A percentile compares a stretch with the other conserved stretches of the same genome.
These are phyloP conservation scores for Barnettozyma sp. DNA, from an alignment of 805 yeast genomes.

Conservation along the genomic window DNA sequence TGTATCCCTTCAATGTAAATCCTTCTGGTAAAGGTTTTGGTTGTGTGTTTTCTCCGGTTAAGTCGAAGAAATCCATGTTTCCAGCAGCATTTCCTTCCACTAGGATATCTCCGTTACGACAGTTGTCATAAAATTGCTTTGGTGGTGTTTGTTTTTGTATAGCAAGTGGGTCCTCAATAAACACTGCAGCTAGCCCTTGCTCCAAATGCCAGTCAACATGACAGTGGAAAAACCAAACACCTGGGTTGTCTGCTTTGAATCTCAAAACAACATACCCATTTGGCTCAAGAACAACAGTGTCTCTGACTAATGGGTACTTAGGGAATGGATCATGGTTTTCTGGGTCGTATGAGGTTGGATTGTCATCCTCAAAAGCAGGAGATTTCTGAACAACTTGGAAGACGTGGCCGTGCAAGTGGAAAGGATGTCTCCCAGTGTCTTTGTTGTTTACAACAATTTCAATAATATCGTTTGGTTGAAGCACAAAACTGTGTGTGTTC, in stretches of 20 bases:
- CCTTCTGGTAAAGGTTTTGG: slow-evolving; percentile 60
- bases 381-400: slow-evolving; percentile 56
- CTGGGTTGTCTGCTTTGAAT: slow-evolving; percentile 82
- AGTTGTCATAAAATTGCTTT: slow-evolving; percentile 41
- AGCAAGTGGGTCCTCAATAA: slow-evolving; percentile 62
- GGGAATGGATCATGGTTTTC: slow-evolving; percentile 40
- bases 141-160: slow-evolving; percentile 39
- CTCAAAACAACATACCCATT: slow-evolving; percentile 65
- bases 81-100: slow-evolving; percentile 72
- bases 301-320: slow-evolving; percentile 58
- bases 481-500: slow-evolving; percentile 55
- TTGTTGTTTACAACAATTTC: slow-evolving; percentile 71
- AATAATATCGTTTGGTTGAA: slow-evolving; percentile 54
- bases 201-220: slow-evolving; percentile 82
- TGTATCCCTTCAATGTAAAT: slow-evolving; percentile 62
- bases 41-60: slow-evolving; percentile 56
- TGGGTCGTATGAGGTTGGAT: slow-evolving; percentile 50
- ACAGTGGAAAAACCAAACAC: slow-evolving; percentile 93
- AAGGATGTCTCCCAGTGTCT: slow-evolving; percentile 73
- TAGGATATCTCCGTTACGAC: slow-evolving; percentile 41
- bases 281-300: slow-evolving; percentile 60
- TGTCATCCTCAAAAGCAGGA: slow-evolving; percentile 41
- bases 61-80: slow-evolving; percentile 45
- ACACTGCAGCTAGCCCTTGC: slow-evolving; percentile 69
- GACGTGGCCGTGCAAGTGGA: slow-evolving; percentile 69